Evolutionary conservation across 352 stramenopile genomes (phyloP), one percentile per base, ranked within the genome.

Genomic region (Phytopythium chamaehyphon): DNA sequence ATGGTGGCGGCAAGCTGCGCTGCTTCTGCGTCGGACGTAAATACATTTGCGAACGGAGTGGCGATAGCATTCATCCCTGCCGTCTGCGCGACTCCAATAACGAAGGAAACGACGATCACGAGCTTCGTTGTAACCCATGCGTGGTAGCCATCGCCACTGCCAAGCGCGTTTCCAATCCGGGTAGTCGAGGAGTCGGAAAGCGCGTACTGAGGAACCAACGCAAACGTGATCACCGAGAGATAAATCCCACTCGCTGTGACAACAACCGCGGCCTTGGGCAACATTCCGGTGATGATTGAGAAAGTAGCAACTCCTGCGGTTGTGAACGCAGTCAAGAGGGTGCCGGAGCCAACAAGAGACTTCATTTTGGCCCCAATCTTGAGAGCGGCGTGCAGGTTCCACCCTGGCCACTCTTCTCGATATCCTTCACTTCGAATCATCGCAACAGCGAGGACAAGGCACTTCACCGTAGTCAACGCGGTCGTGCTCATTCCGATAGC

Each of bases 351-450:
- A n/a, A 19, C 28, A 7, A 60, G 54, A 7, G 24, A 26, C 26
- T 49, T 35, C 26, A 60, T 48, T 28, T 54, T 33, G 16, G 16
- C n/a, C 37, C 42, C 31, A 1, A 60, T 46, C 16, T 31, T 33
- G 23, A 19, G 26, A 3, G 62, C 57, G 38, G 66, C 47, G 2
- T 40, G 43, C 12, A 61, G 47, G 21, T 57, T 55, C 55, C 51
- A 69, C 9, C 69, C 70, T 24, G 66, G 62, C 70, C 66, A 81
- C 3, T 53, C 44, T 8, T 64, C 49, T 2, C 8, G 36, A 21
- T 70, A 73, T 15, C 59, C 54, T 2, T 50, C 38, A 26, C 52
- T 73, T 21, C 61, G 48, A 4, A 61, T 11, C 8, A 69, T 16
- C 0, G 57, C 53, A 4, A 47, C 47, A 3, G 54, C 22, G 8